Percentiles rank a stretch among this genome's conserved stretches.
phyloP scores from a whole-genome alignment of 202 grass and related monocot genomes.

The Setaria italica region DNA sequence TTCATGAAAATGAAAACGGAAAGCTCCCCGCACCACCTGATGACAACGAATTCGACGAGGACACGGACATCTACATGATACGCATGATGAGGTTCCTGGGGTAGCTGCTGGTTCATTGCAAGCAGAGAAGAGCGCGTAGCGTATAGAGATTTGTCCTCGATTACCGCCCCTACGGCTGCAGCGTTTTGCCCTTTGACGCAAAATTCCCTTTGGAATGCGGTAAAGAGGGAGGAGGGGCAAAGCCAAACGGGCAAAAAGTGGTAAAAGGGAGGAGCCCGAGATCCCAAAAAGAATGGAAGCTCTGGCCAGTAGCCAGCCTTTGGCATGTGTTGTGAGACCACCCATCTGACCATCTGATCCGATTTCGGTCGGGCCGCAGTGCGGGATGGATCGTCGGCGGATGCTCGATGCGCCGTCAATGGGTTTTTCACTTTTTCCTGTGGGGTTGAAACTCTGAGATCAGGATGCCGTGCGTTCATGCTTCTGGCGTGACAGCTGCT shows the following conservation, averaged over 20 bases:
- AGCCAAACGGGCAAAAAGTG: slow-evolving; percentile 11
- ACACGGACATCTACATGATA: too few species aligned
- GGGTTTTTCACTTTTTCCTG: neutral
- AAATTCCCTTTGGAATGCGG: slow-evolving; percentile 47
- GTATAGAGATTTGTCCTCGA: neutral
- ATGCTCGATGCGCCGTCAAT: neutral
- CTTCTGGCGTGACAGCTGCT: neutral
- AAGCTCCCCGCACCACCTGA: too few species aligned
- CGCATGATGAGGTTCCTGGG: too few species aligned
- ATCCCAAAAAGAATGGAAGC: slow-evolving; percentile 43
- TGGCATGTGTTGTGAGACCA: neutral
- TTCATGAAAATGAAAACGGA: too few species aligned
- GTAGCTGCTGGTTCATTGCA: too few species aligned
- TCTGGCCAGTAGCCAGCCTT: slow-evolving; percentile 13
- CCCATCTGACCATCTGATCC: too few species aligned
- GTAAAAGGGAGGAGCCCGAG: slow-evolving; percentile 33
- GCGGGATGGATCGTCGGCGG: neutral
- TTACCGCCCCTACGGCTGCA: neutral
- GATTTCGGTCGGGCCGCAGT: neutral
- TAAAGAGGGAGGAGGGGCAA: neutral
- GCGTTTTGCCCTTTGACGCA: neutral
- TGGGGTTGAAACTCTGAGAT: neutral
- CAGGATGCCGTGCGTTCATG: neutral
- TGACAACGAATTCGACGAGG: too few species aligned
- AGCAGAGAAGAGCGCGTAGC: too few species aligned